A percentile compares a stretch with the other conserved stretches of the same genome.
These are phyloP conservation scores for Magnolia kwangsiensis DNA, from an alignment of 164 flowering plant genomes.

Conservation along the genomic window DNA sequence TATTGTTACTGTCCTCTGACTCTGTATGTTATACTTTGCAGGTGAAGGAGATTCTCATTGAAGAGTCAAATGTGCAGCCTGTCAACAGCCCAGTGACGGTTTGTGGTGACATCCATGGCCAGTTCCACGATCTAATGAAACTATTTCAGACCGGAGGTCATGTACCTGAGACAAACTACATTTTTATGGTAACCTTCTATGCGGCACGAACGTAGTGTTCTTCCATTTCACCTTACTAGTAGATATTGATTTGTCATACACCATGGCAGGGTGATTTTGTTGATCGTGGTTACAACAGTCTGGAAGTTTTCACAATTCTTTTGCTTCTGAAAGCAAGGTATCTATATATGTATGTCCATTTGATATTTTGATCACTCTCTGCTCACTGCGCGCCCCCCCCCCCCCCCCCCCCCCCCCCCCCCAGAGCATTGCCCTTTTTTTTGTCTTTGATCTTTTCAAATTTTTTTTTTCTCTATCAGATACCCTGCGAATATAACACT, in stretches of 20 bases:
- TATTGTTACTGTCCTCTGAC: not conserved
- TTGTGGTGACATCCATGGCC: constrained; percentile 98
- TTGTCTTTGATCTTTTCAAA: not conserved
- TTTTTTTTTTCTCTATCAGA: constrained; percentile 29
- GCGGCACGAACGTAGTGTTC: not conserved
- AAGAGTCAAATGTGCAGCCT: constrained; percentile 98
- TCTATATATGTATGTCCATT: not conserved
- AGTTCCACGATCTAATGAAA: constrained; percentile 95
- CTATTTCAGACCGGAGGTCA: constrained; percentile 98
- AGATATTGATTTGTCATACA: not conserved
- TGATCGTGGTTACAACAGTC: constrained; percentile 97
- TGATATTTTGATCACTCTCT: not conserved
- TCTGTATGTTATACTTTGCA: constrained; percentile 10
- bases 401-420: too few species aligned
- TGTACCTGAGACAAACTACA: constrained; percentile 97
- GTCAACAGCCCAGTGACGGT: constrained; percentile 98
- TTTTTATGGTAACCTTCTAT: constrained; percentile 68
- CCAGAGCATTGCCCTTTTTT: not conserved
- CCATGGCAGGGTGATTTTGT: constrained; percentile 95
- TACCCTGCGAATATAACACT: constrained; percentile 94
- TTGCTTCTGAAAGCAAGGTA: constrained; percentile 99
- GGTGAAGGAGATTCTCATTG: constrained; percentile 95
- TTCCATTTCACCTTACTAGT: not conserved
- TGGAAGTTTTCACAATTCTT: constrained; percentile 95
- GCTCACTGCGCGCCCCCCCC: too few species aligned